Percentiles rank a stretch among this genome's conserved stretches.
phyloP scores from a whole-genome alignment of 1,284 basidiomycete species.

The Ustilago esculenta region DNA sequence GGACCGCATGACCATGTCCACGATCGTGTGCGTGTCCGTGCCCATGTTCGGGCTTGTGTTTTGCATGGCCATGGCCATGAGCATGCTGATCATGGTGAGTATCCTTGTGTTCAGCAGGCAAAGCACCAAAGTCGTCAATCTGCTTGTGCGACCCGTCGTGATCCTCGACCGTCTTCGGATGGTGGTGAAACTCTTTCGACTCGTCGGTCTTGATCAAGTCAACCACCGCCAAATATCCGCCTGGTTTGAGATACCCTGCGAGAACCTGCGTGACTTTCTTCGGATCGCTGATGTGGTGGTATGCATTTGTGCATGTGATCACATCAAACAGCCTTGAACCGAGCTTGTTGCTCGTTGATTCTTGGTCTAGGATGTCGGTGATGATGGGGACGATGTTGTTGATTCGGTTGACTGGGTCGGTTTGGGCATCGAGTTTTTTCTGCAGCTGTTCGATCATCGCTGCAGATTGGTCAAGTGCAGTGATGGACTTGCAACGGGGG shows the following conservation, averaged over 20 bases:
- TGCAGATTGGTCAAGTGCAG: constrained; percentile 35
- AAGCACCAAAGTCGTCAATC: constrained; percentile 11
- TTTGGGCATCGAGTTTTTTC: constrained; percentile 29
- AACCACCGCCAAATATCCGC: constrained; percentile 37
- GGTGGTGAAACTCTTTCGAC: constrained; percentile 19
- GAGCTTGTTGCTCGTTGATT: neutral
- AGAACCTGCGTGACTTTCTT: constrained; percentile 27
- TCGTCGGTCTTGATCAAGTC: constrained; percentile 33
- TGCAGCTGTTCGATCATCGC: constrained; percentile 41
- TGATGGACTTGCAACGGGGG: constrained; percentile 28
- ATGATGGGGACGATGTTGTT: constrained; percentile 19
- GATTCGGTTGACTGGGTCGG: constrained; percentile 3
- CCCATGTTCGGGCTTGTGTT: constrained; percentile 4
- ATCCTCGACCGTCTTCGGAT: constrained; percentile 8
- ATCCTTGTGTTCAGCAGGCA: too few species aligned
- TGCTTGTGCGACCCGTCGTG: constrained; percentile 28
- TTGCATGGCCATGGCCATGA: constrained; percentile 12
- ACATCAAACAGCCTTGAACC: constrained; percentile 32
- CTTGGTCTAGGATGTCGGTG: constrained; percentile 14
- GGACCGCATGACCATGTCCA: neutral
- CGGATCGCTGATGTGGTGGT: constrained; percentile 45
- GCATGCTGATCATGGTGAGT: constrained; percentile 1
- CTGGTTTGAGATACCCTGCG: constrained; percentile 26
- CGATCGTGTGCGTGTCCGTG: constrained; percentile 14
- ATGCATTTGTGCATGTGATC: constrained; percentile 46